Evolutionary conservation across 2,329 filamentous ascomycete species (phyloP).

Genomic region (Penicillium sp.): DNA sequence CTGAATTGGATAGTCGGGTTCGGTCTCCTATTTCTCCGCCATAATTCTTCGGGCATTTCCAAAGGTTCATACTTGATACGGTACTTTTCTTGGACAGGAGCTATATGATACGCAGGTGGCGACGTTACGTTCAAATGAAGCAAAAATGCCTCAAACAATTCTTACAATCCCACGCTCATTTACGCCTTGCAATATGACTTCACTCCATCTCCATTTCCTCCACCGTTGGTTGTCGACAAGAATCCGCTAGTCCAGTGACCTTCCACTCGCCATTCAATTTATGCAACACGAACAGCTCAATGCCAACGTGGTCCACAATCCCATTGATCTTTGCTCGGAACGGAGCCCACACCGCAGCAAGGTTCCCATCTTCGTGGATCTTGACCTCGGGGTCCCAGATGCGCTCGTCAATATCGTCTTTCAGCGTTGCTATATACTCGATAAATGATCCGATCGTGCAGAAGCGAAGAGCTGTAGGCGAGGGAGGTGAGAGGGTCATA

Average conservation of each 20-base stretch:
- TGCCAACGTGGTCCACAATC: conserved; percentile 41
- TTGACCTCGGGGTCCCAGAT: conserved; percentile 42
- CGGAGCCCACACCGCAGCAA: conserved; percentile 41
- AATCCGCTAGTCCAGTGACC: conserved; percentile 41
- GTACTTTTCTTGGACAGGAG: not conserved
- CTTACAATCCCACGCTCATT: not conserved
- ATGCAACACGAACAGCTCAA: conserved; percentile 40
- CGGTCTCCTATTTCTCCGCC: not conserved
- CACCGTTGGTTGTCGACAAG: conserved; percentile 36
- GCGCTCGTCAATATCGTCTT: conserved; percentile 38
- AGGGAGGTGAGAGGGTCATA: conserved; percentile 40
- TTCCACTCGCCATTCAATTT: conserved; percentile 40
- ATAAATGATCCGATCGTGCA: conserved; percentile 42
- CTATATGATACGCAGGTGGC: not conserved
- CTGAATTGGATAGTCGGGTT: conserved; percentile 8
- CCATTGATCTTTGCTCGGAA: conserved; percentile 41
- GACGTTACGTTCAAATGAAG: not conserved
- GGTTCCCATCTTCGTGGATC: conserved; percentile 32
- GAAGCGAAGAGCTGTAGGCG: conserved; percentile 35
- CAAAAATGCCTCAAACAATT: too few species aligned
- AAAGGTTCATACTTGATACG: too few species aligned
- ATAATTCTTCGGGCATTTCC: not conserved
- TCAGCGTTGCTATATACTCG: conserved; percentile 33
- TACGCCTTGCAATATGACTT: not conserved
- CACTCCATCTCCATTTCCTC: conserved; percentile 30